Percentiles rank a stretch among this genome's conserved stretches.
phyloP scores from a whole-genome alignment of 1,284 basidiomycete genomes.

The Entoloma clypeatum region DNA sequence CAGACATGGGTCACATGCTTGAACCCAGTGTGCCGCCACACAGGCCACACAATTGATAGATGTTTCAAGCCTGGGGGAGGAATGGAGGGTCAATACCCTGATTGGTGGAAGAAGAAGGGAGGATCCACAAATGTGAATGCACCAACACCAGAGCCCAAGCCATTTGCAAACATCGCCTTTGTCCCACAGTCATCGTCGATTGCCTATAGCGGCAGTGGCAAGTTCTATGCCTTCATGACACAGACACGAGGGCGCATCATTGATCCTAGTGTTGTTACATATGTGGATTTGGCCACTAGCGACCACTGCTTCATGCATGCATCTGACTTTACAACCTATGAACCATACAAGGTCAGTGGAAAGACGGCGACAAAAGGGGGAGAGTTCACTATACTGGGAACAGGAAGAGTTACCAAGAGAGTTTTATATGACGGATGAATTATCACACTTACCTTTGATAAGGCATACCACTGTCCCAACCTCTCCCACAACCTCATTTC shows the following conservation, averaged over 20 bases:
- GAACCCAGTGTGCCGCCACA: slow-evolving; percentile 2
- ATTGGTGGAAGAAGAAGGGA: neutral
- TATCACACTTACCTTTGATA: slow-evolving; percentile 10
- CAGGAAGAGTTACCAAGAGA: neutral
- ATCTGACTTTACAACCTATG: neutral
- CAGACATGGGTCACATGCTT: no score
- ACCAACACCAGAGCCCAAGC: neutral
- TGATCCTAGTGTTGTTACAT: slow-evolving; percentile 5
- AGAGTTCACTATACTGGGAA: neutral
- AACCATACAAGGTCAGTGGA: neutral
- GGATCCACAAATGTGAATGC: neutral
- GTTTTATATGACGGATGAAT: slow-evolving; percentile 5
- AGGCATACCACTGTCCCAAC: slow-evolving; percentile 14
- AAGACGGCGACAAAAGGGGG: no score
- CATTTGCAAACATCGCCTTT: neutral
- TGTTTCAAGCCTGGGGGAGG: slow-evolving; percentile 4
- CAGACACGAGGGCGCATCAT: no score
- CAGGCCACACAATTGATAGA: neutral
- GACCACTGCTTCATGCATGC: slow-evolving; percentile 5
- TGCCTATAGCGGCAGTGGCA: no score
- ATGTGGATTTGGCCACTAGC: slow-evolving; percentile 12
- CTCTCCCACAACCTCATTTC: slow-evolving; percentile 14
- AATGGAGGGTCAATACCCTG: slow-evolving; percentile 5
- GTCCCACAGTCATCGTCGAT: no score
- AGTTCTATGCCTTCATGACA: no score